Conservation (phyloP, 2,329 filamentous ascomycete species). For the Aspergillus chevalieri region DNA sequence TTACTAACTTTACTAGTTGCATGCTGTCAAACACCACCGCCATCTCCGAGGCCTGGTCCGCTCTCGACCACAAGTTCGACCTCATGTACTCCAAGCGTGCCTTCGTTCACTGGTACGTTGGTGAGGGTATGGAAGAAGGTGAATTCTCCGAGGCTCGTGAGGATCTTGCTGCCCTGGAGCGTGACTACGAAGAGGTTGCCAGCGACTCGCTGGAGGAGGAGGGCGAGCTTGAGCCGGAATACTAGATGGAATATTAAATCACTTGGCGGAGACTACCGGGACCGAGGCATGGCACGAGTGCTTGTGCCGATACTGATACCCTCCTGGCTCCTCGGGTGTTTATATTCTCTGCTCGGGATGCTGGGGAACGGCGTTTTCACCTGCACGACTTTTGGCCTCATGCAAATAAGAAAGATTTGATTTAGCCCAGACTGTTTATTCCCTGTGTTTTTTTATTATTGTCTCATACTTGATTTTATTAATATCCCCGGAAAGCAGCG, state of each 20-base stretch:
- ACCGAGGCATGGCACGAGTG: constrained; percentile 2
- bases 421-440: constrained; percentile 32
- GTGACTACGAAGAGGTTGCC: constrained; percentile 97
- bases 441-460: constrained; percentile 28
- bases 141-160: constrained; percentile 99
- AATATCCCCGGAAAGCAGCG: constrained; percentile 33
- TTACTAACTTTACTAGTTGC: constrained; percentile 54
- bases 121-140: constrained; percentile 99
- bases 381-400: constrained; percentile 19
- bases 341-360: constrained; percentile 14
- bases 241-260: constrained; percentile 52
- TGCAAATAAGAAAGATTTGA: constrained; percentile 35
- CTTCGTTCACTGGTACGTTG: constrained; percentile 99
- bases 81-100: constrained; percentile 99
- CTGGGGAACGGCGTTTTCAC: constrained; percentile 19
- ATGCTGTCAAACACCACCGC: constrained; percentile 94
- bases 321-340: constrained; percentile 8
- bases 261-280: constrained; percentile 12
- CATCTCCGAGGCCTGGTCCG: constrained; percentile 96
- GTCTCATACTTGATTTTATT: constrained; percentile 36
- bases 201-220: constrained; percentile 84
- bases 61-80: constrained; percentile 95
- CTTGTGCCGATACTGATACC: constrained; percentile 5
- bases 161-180: constrained; percentile 94
- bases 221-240: constrained; percentile 76